Conservation (phyloP, 495 filamentous ascomycete genomes). For the Cercophora samala region DNA sequence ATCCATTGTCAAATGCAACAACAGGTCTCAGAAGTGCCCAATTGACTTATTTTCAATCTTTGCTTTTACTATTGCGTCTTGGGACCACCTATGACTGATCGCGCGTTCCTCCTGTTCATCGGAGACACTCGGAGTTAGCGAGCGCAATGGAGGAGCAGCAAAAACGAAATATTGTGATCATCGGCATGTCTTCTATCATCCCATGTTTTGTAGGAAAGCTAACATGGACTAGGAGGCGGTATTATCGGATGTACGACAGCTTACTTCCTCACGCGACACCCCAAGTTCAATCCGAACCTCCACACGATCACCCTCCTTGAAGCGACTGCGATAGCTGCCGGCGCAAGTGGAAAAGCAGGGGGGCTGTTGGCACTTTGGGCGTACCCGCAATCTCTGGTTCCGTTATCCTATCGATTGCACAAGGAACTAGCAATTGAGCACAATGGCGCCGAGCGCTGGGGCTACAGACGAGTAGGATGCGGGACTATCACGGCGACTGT, state of each 20-base stretch:
- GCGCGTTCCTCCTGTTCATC: not conserved
- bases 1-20: too few species aligned
- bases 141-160: slow-evolving; percentile 24
- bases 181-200: slow-evolving; percentile 48
- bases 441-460: slow-evolving; percentile 77
- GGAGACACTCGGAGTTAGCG: not conserved
- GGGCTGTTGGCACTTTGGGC: slow-evolving; percentile 91
- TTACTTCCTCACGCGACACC: slow-evolving; percentile 90
- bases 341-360: slow-evolving; percentile 92
- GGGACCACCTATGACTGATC: too few species aligned
- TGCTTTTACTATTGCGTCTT: too few species aligned
- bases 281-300: slow-evolving; percentile 67
- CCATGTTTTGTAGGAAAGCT: not conserved
- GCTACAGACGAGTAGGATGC: slow-evolving; percentile 75
- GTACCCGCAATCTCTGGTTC: slow-evolving; percentile 81
- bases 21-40: too few species aligned
- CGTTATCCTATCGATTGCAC: slow-evolving; percentile 81
- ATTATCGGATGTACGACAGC: slow-evolving; percentile 93
- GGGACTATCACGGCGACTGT: slow-evolving; percentile 66
- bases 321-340: slow-evolving; percentile 81
- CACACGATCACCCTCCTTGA: slow-evolving; percentile 87
- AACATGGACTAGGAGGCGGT: slow-evolving; percentile 65
- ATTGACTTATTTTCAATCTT: too few species aligned
- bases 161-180: slow-evolving; percentile 63
- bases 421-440: slow-evolving; percentile 82